phyloP scores from a whole-genome alignment of 2,329 filamentous ascomycete genomes.

The Aspergillus sp. region DNA sequence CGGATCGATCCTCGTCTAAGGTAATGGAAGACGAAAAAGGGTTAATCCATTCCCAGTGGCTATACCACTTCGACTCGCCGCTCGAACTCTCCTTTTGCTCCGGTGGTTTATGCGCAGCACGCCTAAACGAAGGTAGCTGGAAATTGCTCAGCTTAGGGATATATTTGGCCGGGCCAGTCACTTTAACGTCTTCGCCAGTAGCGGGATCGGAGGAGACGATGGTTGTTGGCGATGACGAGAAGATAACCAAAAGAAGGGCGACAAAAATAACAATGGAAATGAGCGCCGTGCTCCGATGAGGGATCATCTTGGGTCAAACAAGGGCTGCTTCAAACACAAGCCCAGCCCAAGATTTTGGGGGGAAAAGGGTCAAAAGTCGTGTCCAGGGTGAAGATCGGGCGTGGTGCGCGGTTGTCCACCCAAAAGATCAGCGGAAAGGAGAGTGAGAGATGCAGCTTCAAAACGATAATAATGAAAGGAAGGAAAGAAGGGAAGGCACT shows the following conservation, averaged over 20 bases:
- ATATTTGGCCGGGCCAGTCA: slow-evolving; percentile 23
- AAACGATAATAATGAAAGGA: no score
- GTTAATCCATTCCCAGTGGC: slow-evolving; percentile 81
- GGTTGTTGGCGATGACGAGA: slow-evolving; percentile 34
- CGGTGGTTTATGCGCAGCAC: slow-evolving; percentile 61
- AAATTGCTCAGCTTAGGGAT: slow-evolving; percentile 43
- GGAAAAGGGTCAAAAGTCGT: no score
- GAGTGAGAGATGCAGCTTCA: no score
- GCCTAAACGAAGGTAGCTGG: slow-evolving; percentile 57
- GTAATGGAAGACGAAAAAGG: slow-evolving; percentile 77
- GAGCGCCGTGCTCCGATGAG: slow-evolving; percentile 34
- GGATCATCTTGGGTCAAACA: slow-evolving; percentile 26
- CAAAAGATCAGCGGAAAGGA: no score
- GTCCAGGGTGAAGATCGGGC: no score
- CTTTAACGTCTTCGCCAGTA: slow-evolving; percentile 11
- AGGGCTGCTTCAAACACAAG: not conserved
- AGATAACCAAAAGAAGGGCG: slow-evolving; percentile 36
- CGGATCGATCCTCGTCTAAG: slow-evolving; percentile 70
- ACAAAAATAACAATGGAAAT: slow-evolving; percentile 37
- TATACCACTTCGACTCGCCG: slow-evolving; percentile 75
- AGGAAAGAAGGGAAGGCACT: no score
- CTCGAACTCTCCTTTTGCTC: slow-evolving; percentile 70
- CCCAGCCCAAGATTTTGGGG: no score
- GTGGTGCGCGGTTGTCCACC: no score
- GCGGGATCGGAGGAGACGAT: slow-evolving; percentile 8